Percentiles rank a stretch among this genome's conserved stretches.
phyloP scores from a whole-genome alignment of 2,329 filamentous ascomycete genomes.

The Fusarium lateritium region DNA sequence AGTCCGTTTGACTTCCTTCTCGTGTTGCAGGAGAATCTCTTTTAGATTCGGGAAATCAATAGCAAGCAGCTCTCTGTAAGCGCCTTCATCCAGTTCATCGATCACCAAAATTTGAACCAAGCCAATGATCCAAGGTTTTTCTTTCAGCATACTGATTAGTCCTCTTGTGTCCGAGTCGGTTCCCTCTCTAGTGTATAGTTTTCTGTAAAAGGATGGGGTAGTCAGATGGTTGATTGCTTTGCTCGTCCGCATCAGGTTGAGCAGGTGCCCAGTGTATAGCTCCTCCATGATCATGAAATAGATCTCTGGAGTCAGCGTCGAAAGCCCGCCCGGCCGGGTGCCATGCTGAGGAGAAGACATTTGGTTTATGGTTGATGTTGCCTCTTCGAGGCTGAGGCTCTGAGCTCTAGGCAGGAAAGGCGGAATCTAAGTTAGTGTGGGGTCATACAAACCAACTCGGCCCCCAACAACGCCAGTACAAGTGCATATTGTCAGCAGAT shows the following conservation, averaged over 20 bases:
- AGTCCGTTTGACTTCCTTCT: no score
- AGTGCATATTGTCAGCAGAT: not conserved
- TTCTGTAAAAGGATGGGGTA: not conserved
- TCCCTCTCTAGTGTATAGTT: not conserved
- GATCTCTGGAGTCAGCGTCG: not conserved
- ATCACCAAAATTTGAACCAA: no score
- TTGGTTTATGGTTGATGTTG: not conserved
- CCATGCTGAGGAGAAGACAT: not conserved
- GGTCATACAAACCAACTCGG: not conserved
- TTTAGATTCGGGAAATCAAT: no score
- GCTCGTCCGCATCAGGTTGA: not conserved
- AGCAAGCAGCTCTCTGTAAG: no score
- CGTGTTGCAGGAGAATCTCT: no score
- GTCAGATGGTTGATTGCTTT: not conserved
- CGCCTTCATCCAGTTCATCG: no score
- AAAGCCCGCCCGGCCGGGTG: no score
- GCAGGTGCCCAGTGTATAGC: not conserved
- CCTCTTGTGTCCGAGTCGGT: not conserved
- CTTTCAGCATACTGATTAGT: not conserved
- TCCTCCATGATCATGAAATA: not conserved
- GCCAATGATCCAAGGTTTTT: no score
- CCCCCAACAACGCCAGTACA: not conserved
- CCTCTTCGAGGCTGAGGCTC: not conserved
- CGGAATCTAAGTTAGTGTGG: no score
- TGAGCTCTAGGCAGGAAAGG: no score